A percentile compares a stretch with the other conserved stretches of the same genome.
Conservation (phyloP, 2,329 filamentous ascomycete species). For the Diplodia intermedia region DNA sequence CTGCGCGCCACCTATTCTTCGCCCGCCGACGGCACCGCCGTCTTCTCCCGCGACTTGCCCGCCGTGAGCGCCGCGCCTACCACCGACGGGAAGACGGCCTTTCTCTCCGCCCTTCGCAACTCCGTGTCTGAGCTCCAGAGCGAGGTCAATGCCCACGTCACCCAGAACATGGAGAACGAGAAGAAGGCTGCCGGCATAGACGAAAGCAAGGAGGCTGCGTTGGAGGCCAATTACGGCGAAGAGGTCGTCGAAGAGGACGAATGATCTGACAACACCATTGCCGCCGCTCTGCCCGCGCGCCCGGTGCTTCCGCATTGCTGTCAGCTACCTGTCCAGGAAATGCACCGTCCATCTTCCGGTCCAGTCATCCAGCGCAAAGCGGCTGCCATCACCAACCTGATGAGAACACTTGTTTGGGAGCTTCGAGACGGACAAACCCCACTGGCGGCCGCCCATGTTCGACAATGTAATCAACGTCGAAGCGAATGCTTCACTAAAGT, state of each 20-base stretch:
- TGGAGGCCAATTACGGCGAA: constrained; percentile 83
- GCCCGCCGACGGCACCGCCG: constrained; percentile 50
- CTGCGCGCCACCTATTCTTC: constrained; percentile 64
- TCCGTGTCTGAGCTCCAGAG: constrained; percentile 68
- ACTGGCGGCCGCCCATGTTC: not conserved
- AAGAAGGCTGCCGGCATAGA: constrained; percentile 53
- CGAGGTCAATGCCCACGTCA: constrained; percentile 73
- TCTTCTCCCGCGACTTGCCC: constrained; percentile 40
- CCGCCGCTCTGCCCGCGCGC: not conserved
- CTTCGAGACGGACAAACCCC: not conserved
- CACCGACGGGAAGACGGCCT: constrained; percentile 62
- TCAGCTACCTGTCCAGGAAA: not conserved
- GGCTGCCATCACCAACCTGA: not conserved
- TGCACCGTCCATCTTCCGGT: not conserved
- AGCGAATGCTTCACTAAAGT: not conserved
- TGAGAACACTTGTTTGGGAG: not conserved
- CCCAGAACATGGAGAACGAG: constrained; percentile 76
- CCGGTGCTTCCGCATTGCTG: not conserved
- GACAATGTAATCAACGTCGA: not conserved
- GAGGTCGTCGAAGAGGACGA: constrained; percentile 72
- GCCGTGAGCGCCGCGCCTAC: constrained; percentile 38
- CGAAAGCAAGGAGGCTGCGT: constrained; percentile 45
- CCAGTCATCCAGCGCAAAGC: not conserved
- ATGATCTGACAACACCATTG: not conserved
- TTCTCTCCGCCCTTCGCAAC: constrained; percentile 65